phyloP scores from a whole-genome alignment of 805 yeast species.

The Candida odintsovae region DNA sequence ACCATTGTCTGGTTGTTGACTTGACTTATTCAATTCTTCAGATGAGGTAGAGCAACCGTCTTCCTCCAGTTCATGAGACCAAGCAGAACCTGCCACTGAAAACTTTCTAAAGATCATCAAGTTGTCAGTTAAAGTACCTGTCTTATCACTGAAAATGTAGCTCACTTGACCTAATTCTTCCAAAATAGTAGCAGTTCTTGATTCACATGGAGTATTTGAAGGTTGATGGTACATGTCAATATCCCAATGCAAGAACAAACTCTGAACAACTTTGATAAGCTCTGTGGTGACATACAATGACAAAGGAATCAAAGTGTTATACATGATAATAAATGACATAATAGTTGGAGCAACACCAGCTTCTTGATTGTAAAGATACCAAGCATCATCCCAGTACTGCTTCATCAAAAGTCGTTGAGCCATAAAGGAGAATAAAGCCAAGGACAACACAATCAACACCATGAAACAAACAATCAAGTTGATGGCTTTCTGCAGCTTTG shows the following conservation, averaged over 20 bases:
- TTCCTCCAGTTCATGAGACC: constrained; percentile 72
- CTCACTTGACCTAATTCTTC: constrained; percentile 98
- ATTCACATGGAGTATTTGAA: constrained; percentile 87
- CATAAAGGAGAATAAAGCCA: constrained; percentile 78
- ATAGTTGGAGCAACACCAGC: constrained; percentile 85
- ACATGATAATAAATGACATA: constrained; percentile 97
- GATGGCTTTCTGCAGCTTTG: constrained; percentile 78
- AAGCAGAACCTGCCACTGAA: constrained; percentile 81
- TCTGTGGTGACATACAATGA: constrained; percentile 96
- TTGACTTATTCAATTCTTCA: not conserved
- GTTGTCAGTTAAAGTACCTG: constrained; percentile 96
- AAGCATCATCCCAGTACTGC: constrained; percentile 37
- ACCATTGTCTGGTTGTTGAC: not conserved
- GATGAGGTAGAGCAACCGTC: not conserved
- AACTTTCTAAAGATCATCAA: constrained; percentile 88
- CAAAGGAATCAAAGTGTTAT: constrained; percentile 90
- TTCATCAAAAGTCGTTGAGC: constrained; percentile 57
- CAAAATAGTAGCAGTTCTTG: constrained; percentile 89
- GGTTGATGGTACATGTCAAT: constrained; percentile 88
- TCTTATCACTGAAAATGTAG: constrained; percentile 90
- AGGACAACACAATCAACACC: constrained; percentile 72
- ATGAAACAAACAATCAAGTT: constrained; percentile 80
- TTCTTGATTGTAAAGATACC: constrained; percentile 73
- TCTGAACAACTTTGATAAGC: constrained; percentile 84
- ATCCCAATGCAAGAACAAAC: constrained; percentile 78